Evolutionary conservation across 2,329 filamentous ascomycete genomes (phyloP).

Genomic region (Incumbomyces lentus): DNA sequence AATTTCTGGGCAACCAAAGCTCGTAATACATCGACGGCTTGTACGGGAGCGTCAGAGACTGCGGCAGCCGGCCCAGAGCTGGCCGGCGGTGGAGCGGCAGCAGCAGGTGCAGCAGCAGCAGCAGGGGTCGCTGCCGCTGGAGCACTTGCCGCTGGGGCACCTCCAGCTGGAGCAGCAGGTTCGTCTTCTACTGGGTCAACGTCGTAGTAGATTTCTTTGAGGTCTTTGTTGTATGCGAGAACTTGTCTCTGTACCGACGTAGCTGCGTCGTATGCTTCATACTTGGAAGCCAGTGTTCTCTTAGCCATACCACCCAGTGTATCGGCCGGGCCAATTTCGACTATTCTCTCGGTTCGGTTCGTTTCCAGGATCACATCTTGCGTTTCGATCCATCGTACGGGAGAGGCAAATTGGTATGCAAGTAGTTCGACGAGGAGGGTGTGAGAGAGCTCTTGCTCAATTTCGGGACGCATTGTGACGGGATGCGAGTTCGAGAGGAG

Average conservation of each 20-base stretch:
- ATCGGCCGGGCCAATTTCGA: constrained; percentile 93
- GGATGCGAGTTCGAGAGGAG: constrained; percentile 18
- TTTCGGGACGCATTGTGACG: constrained; percentile 81
- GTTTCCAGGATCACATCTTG: constrained; percentile 98
- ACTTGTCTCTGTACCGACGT: constrained; percentile 95
- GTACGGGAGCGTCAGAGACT: constrained; percentile 76
- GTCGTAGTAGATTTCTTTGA: constrained; percentile 99
- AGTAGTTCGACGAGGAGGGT: constrained; percentile 97
- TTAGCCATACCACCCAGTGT: constrained; percentile 97
- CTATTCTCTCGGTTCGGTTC: constrained; percentile 90
- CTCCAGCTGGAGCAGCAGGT: constrained; percentile 43
- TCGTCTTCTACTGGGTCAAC: constrained; percentile 93
- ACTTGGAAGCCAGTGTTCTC: constrained; percentile 89
- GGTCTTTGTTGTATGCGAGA: constrained; percentile 98
- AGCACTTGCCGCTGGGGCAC: constrained; percentile 29
- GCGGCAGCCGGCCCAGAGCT: constrained; percentile 77
- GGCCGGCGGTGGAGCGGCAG: constrained; percentile 49
- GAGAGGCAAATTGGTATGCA: constrained; percentile 97
- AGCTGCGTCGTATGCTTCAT: constrained; percentile 95
- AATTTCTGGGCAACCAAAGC: constrained; percentile 91
- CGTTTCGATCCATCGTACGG: constrained; percentile 99
- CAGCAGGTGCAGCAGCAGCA: constrained; percentile 43
- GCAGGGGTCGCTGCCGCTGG: constrained; percentile 39
- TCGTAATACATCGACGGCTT: constrained; percentile 80
- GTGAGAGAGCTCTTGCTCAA: constrained; percentile 98